phyloP scores from a whole-genome alignment of 2,329 filamentous ascomycete genomes.

The Celoporthe dispersa region DNA sequence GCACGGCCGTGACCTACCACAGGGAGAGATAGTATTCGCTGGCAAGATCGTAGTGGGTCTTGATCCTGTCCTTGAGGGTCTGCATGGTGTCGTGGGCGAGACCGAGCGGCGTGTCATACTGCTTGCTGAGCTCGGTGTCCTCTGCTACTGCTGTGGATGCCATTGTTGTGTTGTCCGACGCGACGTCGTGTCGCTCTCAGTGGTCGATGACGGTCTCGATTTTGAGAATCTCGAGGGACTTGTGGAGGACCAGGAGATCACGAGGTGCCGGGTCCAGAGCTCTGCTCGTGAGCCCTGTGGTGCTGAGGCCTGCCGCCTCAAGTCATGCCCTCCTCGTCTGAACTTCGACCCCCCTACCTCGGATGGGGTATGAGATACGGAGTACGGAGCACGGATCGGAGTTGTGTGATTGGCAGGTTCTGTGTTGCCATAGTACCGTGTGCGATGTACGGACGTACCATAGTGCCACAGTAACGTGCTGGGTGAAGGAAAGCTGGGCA shows the following conservation, averaged over 20 bases:
- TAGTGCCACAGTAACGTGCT: no score
- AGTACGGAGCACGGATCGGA: not conserved
- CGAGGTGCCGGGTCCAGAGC: not conserved
- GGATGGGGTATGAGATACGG: not conserved
- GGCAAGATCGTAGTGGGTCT: constrained; percentile 64
- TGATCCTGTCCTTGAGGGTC: constrained; percentile 61
- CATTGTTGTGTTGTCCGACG: constrained; percentile 20
- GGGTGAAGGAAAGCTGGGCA: not conserved
- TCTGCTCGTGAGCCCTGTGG: not conserved
- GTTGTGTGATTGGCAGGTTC: constrained; percentile 5
- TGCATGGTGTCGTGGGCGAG: constrained; percentile 52
- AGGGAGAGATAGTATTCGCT: constrained; percentile 66
- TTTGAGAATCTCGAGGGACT: not conserved
- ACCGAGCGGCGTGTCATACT: constrained; percentile 52
- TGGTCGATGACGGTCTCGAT: not conserved
- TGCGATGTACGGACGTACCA: not conserved
- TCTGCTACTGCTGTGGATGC: constrained; percentile 31
- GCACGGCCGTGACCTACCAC: constrained; percentile 47
- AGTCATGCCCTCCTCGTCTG: not conserved
- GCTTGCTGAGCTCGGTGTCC: constrained; percentile 45
- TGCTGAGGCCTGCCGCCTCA: not conserved
- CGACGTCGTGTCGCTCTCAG: not conserved
- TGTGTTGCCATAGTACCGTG: not conserved
- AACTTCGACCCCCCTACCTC: not conserved
- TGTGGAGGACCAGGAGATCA: not conserved